Percentiles rank a stretch among this genome's conserved stretches.
Evolutionary conservation across 163 green algal species (phyloP).

Genomic region (Smithsoniella earleae): DNA sequence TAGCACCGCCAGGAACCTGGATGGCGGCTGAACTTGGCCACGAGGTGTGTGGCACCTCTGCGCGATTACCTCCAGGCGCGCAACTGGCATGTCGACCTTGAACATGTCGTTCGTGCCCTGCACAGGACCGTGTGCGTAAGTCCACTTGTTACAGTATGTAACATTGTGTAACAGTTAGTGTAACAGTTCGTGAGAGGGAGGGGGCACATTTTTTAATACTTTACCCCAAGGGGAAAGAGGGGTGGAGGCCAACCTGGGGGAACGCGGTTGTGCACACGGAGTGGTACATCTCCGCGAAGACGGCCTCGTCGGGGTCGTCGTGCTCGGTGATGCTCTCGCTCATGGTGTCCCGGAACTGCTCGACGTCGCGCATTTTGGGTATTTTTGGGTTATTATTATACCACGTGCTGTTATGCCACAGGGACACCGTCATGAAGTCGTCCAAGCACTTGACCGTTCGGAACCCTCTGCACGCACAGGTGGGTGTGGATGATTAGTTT

Average conservation of each 20-base stretch:
- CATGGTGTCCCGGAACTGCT: slow-evolving; percentile 19
- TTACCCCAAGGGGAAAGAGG: neutral
- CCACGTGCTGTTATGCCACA: slow-evolving; percentile 30
- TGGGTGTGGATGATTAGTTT: too few species aligned
- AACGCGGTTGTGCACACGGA: slow-evolving; percentile 26
- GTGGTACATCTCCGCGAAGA: slow-evolving; percentile 29
- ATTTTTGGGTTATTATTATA: slow-evolving; percentile 29
- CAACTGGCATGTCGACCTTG: slow-evolving; percentile 4
- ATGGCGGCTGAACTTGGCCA: slow-evolving; percentile 5
- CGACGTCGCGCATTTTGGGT: slow-evolving; percentile 12
- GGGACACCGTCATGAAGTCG: slow-evolving; percentile 29
- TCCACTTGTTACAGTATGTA: too few species aligned
- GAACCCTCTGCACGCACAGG: slow-evolving; percentile 11
- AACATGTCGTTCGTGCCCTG: slow-evolving; percentile 25
- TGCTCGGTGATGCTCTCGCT: slow-evolving; percentile 23
- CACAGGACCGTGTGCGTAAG: neutral
- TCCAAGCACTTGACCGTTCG: slow-evolving; percentile 27
- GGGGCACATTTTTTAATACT: too few species aligned
- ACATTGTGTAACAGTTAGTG: too few species aligned
- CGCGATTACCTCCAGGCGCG: neutral
- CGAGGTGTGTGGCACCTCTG: neutral
- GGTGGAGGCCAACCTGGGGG: neutral
- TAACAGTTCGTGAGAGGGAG: too few species aligned
- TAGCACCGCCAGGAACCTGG: slow-evolving; percentile 5
- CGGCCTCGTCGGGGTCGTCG: slow-evolving; percentile 19